Conservation (phyloP, 805 yeast species). For the Tetrapisispora arboricola region DNA sequence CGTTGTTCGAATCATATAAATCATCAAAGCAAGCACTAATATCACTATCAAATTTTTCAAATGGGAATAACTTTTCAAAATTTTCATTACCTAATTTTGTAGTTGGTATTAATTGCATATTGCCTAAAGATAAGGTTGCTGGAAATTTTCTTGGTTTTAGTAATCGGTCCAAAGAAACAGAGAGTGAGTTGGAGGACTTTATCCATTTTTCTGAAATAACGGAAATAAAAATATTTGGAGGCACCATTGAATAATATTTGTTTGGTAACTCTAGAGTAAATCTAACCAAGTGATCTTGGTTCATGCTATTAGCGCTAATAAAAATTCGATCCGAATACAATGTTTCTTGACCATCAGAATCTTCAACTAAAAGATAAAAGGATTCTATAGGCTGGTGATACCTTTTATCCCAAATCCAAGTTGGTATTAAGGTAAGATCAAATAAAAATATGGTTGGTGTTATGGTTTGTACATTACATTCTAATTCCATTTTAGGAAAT, state of each 20-base stretch:
- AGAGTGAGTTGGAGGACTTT: constrained; percentile 54
- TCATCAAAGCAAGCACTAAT: constrained; percentile 64
- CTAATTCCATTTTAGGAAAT: constrained; percentile 60
- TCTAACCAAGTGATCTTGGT: constrained; percentile 47
- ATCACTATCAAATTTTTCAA: constrained; percentile 52
- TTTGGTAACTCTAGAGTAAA: constrained; percentile 41
- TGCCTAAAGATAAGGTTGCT: constrained; percentile 15
- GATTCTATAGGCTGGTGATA: constrained; percentile 57
- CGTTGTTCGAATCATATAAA: constrained; percentile 48
- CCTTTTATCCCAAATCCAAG: constrained; percentile 66
- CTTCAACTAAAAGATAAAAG: constrained; percentile 68
- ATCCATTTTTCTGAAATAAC: constrained; percentile 79
- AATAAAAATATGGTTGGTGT: constrained; percentile 58
- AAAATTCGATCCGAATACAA: constrained; percentile 48
- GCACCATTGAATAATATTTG: constrained; percentile 25
- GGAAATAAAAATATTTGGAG: constrained; percentile 68
- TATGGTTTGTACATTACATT: constrained; percentile 63
- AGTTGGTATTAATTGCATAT: constrained; percentile 36
- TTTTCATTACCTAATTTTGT: constrained; percentile 40
- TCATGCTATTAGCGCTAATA: constrained; percentile 40
- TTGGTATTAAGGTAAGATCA: constrained; percentile 56
- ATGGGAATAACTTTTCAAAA: constrained; percentile 36
- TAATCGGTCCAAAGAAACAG: constrained; percentile 35
- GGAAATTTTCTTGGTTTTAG: constrained; percentile 25
- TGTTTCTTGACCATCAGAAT: constrained; percentile 68